Evolutionary conservation across 139 green algal genomes (phyloP).

Genomic region (Monoraphidium neglectum): DNA sequence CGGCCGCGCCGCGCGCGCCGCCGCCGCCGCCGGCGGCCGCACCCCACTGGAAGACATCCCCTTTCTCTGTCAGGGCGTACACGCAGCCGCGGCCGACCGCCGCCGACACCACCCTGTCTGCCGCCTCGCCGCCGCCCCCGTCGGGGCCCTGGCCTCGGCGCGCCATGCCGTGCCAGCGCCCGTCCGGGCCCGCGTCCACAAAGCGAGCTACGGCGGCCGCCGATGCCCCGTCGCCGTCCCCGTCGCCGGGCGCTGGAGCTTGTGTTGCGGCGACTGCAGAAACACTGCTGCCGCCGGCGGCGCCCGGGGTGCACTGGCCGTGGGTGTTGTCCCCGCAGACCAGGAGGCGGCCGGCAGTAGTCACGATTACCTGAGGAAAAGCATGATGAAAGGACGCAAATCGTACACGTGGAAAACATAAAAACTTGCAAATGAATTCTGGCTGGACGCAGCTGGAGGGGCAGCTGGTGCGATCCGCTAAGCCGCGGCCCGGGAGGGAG

Average conservation of each 20-base stretch:
- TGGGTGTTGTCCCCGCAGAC: neutral
- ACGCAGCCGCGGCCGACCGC: slow-evolving; percentile 4
- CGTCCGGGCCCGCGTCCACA: neutral
- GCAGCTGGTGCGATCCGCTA: no score
- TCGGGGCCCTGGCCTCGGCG: neutral
- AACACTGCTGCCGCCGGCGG: slow-evolving; percentile 18
- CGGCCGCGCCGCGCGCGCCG: neutral
- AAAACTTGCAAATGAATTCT: no score
- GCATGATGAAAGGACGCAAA: no score
- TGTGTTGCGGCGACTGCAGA: no score
- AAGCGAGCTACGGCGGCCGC: neutral
- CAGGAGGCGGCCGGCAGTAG: neutral
- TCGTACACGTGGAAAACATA: no score
- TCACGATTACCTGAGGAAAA: neutral
- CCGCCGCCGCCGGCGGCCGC: neutral
- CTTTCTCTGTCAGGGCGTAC: slow-evolving; percentile 15
- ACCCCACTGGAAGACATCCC: neutral
- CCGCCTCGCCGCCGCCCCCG: no score
- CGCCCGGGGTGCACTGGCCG: neutral
- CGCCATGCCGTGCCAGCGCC: slow-evolving; percentile 7
- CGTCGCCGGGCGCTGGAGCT: no score
- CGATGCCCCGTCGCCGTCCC: neutral
- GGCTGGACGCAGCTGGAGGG: no score
- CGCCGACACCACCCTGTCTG: neutral
- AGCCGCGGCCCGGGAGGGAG: no score